Evolutionary conservation across 1,284 basidiomycete genomes (phyloP), one percentile per base, ranked within the genome.

Genomic region (Neolentinus lepideus): DNA sequence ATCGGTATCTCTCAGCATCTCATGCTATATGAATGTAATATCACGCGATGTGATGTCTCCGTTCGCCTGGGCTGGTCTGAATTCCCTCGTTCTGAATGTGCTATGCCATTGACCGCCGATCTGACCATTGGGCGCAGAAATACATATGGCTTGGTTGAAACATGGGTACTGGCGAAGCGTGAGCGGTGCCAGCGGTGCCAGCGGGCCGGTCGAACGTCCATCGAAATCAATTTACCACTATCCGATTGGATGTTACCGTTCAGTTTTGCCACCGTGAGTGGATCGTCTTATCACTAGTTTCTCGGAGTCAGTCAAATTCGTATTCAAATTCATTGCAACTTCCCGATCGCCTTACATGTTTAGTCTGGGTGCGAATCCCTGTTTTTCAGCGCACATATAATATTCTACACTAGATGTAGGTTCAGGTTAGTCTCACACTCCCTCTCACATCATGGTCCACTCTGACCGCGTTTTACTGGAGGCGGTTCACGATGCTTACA

Each of bases 401-500:
- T n/a, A 43, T n/a, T 4, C 38, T 43, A 6, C 16, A 8, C 38
- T 4, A 31, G 29, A 31, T 6, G 4, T 31, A 31, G n/a, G n/a
- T n/a, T n/a, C 12, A 31, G 29, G 12, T 12, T 4, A 12, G 6
- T 4, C 29, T 31, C 29, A 31, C 29, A 4, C 29, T 12, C 29
- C 12, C 24, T 50, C 11, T 4, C 25, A 50, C 47, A 3, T 8
- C n/a, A 50, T 50, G 47, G 22, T 11, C 8, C 11, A 21, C 21
- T 50, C 47, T 8, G 47, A 50, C 24, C 6, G 16, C 12, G 27
- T 26, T 21, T 50, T 50, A 21, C 16, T 52, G 14, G 10, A 52
- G 27, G 19, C 51, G 4, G 51, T 52, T 35, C 26, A 36, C 9
- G 51, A 8, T 9, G 51, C 51, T 14, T 52, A 52, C 51, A 52